Base-by-base conservation (phyloP, 495 filamentous ascomycete species). In the Talaromyces thailandensis region DNA sequence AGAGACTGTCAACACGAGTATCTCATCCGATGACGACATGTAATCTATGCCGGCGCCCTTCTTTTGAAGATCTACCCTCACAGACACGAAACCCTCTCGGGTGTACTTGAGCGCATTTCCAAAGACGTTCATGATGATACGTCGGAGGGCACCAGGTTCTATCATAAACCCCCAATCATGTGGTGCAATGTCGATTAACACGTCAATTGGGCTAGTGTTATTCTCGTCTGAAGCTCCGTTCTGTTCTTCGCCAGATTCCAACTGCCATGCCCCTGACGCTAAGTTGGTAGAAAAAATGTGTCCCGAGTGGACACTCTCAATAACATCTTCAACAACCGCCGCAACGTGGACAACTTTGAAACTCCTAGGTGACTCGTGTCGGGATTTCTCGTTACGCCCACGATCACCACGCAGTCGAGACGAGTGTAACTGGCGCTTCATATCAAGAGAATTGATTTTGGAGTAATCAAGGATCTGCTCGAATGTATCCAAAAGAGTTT, bases 51-150 rank as follows among this genome's bases (percentile, higher is more conserved):
- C 12, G 4, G 24, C 48, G 48, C 18, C 14, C 9, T 52, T 52
- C 48, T 9, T 52, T 24, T 52, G 48, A 26, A 71, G 57, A 55
- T 77, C 79, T 12, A 92, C 69, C 0, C 71, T 79, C 14, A 93
- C 71, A 7, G 80, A 78, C 31, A 95, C 88, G 51, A 76, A 83
- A 7, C 90, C 90, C 2, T 78, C 71, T 14, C 77, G 77, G 7
- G 86, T 92, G 65, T 91, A 93, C 65, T 95, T 95, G 65, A 93
- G 79, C 0, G 90, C 85, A 70, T 95, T 95, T 23, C 90, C 88
- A 62, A 91, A 86, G 1, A 93, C 64, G 65, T 95, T 93, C 86
- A 92, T 89, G 31, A 94, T 81, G 40, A 92, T 82, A 4, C 90
- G 82, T 21, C 87, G 81, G 43, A 91, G 71, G 1, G 88, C 89